These are phyloP conservation scores for Rhodocollybia butyracea DNA, from an alignment of 768 basidiomycete species.

Conservation along the genomic window DNA sequence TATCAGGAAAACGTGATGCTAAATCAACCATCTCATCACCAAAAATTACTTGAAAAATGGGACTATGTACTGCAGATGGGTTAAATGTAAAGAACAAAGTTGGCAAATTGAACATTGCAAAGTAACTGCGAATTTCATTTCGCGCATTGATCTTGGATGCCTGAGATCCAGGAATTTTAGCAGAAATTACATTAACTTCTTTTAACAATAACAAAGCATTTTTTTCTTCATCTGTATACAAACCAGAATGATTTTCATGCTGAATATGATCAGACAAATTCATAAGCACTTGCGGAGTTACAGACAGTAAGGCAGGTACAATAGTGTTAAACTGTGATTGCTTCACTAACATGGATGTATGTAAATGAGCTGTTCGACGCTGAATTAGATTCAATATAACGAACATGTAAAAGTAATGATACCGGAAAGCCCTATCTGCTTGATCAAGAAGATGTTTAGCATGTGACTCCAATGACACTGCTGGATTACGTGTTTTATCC, in stretches of 20 bases:
- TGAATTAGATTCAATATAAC: background rate
- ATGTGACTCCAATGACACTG: background rate
- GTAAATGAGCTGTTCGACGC: background rate
- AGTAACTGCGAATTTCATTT: constrained; percentile 23
- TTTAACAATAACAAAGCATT: constrained; percentile 19
- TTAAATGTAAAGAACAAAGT: constrained; percentile 25
- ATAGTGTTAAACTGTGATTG: background rate
- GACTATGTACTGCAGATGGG: too few relatives aligned
- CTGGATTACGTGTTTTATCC: background rate
- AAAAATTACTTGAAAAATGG: constrained; percentile 27
- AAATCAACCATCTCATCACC: constrained; percentile 14
- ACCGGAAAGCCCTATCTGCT: too few relatives aligned
- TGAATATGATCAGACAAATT: background rate
- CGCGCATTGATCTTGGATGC: constrained; percentile 21
- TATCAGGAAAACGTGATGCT: constrained; percentile 13
- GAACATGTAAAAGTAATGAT: background rate
- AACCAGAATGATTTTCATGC: background rate
- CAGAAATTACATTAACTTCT: constrained; percentile 28
- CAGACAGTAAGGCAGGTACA: background rate
- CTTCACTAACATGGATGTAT: background rate
- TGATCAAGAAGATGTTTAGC: background rate
- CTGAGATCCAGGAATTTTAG: constrained; percentile 27
- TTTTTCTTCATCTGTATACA: constrained; percentile 12
- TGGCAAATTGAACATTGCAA: constrained; percentile 24
- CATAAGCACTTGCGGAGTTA: too few relatives aligned